Conservation (phyloP, 75 land plant genomes). For the Pinus albicaulis region DNA sequence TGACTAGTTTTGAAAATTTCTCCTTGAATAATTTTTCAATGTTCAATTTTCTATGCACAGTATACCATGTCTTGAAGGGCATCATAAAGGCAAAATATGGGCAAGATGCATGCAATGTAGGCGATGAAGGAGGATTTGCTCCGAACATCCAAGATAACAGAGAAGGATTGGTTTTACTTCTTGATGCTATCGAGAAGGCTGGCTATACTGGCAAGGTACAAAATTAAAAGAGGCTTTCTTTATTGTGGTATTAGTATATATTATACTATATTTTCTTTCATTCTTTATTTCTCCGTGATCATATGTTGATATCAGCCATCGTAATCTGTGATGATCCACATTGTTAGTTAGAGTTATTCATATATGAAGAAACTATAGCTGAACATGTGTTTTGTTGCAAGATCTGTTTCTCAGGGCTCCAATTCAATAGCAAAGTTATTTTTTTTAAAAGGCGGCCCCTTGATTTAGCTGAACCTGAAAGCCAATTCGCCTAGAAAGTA, state of each 20-base stretch:
- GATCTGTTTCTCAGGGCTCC: not conserved
- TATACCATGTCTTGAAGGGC: conserved; percentile 86
- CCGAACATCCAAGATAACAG: conserved; percentile 98
- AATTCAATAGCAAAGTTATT: too few species aligned
- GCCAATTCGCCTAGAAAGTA: not conserved
- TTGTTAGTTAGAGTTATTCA: not conserved
- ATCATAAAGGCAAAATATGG: conserved; percentile 94
- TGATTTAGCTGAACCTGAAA: not conserved
- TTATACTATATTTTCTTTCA: not conserved
- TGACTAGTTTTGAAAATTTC: not conserved
- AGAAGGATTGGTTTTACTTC: conserved; percentile 81
- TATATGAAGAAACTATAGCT: not conserved
- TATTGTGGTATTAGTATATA: too few species aligned
- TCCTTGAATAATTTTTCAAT: not conserved
- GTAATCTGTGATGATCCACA: not conserved
- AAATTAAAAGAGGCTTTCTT: not conserved
- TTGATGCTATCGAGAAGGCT: conserved; percentile 93
- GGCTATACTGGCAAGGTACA: conserved; percentile 94
- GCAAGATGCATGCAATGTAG: conserved; percentile 98
- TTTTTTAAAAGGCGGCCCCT: not conserved
- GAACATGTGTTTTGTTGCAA: not conserved
- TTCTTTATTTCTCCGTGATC: not conserved
- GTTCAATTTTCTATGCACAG: conserved; percentile 31
- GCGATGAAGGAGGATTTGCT: conserved; percentile 99
- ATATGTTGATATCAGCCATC: not conserved